Base-by-base conservation (phyloP, 2,329 filamentous ascomycete genomes). In the Colletotrichum salicis region DNA sequence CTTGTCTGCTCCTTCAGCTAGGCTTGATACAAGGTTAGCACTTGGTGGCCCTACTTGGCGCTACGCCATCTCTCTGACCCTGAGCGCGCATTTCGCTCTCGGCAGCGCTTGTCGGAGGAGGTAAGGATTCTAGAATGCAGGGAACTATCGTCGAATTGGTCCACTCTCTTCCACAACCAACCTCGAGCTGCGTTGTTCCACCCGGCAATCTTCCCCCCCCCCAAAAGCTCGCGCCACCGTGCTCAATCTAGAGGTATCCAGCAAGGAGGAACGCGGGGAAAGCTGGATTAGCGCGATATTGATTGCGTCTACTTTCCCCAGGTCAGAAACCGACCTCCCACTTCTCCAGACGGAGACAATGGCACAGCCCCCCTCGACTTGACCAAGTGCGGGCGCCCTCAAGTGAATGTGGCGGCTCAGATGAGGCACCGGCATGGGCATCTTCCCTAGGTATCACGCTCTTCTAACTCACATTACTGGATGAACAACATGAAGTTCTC, bases 31-130 rank as follows among this genome's bases (percentile, higher is more conserved):
- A 48, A 69, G 55, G 65, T 71, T 69, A 45, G 55, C 55, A 64
- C 55, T 41, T 59, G 54, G 60, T 60, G 55, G 59, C 41, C 35
- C 48, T 29, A 54, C 70, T 71, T 71, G 70, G 70, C 70, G n/a
- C 59, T n/a, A 56, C 59, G 35, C 59, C 65, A 33, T 60, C 58
- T 59, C 60, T 55, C 68, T 71, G 65, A 54, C 56, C 55, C 65
- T 65, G 55, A 31, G 29, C 60, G 24, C 60, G 55, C 60, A 64
- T 8, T 22, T 69, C 35, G 59, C 65, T 52, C 45, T 71, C 65
- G 27, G 65, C 59, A 29, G 35, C 45, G 45, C n/a, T 12, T 64
- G 33, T 13, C 64, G 11, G 59, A 41, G 45, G 45, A 41, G 37
- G 37, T 41, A 15, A 64, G 54, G 31, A 56, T 60, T 61, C 70